Percentiles rank a stretch among this genome's conserved stretches.
Conservation (phyloP, 352 stramenopile species). For the Pythium rishiriense region DNA sequence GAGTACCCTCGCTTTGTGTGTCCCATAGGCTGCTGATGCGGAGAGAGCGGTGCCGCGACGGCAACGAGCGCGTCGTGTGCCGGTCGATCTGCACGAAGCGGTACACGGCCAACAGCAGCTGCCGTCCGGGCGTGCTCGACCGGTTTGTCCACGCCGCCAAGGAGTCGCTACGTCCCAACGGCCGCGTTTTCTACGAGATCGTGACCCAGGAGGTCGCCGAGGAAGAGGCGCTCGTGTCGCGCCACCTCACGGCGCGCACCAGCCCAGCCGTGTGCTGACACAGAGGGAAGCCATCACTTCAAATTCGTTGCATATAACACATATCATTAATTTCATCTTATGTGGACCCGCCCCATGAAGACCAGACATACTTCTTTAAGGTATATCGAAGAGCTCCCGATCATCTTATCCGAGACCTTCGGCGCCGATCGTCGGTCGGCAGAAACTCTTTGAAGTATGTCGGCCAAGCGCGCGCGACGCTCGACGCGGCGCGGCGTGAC, state of each 20-base stretch:
- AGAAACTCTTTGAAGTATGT: not conserved
- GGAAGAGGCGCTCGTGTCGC: constrained; percentile 14
- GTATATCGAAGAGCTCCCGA: too few species aligned
- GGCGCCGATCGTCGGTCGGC: too few species aligned
- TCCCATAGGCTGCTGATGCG: constrained; percentile 11
- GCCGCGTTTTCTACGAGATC: constrained; percentile 22
- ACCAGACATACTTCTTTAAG: too few species aligned
- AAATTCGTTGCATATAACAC: too few species aligned
- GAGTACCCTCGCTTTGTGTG: not conserved
- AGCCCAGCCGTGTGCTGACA: not conserved
- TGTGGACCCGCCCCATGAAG: too few species aligned
- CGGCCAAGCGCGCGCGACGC: constrained; percentile 10
- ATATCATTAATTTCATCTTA: too few species aligned
- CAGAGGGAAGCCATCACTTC: too few species aligned
- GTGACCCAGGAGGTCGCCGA: constrained; percentile 20
- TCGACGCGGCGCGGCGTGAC: not conserved
- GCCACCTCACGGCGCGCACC: constrained; percentile 8
- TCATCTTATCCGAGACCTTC: too few species aligned
- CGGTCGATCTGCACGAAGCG: constrained; percentile 19
- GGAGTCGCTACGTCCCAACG: constrained; percentile 16
- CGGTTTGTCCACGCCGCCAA: constrained; percentile 16
- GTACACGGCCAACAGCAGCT: constrained; percentile 14
- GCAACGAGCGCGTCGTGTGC: constrained; percentile 13
- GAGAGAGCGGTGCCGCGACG: constrained; percentile 17
- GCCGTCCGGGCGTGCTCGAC: constrained; percentile 7